phyloP scores from a whole-genome alignment of 208 protist species.

The Angomonas ambiguus region DNA sequence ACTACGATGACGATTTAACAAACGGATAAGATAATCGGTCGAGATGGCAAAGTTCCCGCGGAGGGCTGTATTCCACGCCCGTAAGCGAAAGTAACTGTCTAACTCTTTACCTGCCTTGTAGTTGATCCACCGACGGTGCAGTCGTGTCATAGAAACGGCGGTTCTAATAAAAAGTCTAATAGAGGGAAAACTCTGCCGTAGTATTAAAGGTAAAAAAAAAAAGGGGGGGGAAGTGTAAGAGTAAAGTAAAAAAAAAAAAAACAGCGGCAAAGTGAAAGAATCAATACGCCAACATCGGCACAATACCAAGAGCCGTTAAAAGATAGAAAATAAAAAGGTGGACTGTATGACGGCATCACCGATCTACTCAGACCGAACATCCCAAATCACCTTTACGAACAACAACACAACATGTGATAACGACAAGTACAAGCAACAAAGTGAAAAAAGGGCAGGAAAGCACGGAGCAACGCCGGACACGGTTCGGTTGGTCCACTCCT shows the following conservation, averaged over 20 bases:
- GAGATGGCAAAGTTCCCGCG: conserved; percentile 67
- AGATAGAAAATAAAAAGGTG: no score
- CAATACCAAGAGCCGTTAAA: no score
- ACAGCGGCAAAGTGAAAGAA: conserved; percentile 4
- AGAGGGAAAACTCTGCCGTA: neutral
- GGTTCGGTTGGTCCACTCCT: conserved; percentile 12
- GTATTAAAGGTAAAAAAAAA: neutral
- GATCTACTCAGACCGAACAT: neutral
- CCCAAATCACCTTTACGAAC: conserved; percentile 7
- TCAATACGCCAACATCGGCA: no score
- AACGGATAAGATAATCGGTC: conserved; percentile 75
- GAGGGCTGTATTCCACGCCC: conserved; percentile 60
- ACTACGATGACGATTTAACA: conserved; percentile 55
- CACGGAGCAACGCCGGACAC: conserved; percentile 39
- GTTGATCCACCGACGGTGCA: conserved; percentile 29
- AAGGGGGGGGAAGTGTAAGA: neutral
- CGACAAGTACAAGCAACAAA: neutral
- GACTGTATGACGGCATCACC: no score
- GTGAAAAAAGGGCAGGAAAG: conserved; percentile 20
- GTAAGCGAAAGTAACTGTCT: conserved; percentile 51
- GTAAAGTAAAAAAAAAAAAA: conserved; percentile 3
- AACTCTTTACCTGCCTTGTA: conserved; percentile 39
- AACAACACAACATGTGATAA: neutral
- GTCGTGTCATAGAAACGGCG: conserved; percentile 36
- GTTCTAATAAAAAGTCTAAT: neutral